Conservation (phyloP, 345 rosid species). For the Aethionema arabicum region DNA sequence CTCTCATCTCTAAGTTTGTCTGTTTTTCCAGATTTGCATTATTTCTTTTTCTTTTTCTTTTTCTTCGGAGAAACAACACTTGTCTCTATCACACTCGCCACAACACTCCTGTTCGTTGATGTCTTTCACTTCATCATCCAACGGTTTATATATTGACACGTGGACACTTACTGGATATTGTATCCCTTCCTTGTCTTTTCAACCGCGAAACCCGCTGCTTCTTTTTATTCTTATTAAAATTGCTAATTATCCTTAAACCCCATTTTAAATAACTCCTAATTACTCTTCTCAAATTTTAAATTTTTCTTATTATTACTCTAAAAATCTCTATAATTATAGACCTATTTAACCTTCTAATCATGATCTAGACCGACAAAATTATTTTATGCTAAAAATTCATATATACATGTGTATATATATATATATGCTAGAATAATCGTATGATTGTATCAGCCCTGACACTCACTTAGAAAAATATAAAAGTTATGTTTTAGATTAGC, state of each 20-base stretch:
- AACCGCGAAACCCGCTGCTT: conserved; percentile 49
- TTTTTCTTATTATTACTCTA: conserved; percentile 25
- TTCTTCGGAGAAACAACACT: not conserved
- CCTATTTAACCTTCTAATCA: conserved; percentile 32
- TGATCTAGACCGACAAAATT: conserved; percentile 21
- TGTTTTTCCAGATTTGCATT: conserved; percentile 33
- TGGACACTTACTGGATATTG: conserved; percentile 19
- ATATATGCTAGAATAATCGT: not conserved
- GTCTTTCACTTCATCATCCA: conserved; percentile 32
- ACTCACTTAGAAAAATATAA: too few relatives aligned
- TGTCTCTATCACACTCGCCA: conserved; percentile 5
- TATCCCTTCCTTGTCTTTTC: conserved; percentile 32
- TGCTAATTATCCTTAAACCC: not conserved
- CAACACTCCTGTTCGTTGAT: conserved; percentile 16
- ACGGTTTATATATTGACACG: conserved; percentile 34
- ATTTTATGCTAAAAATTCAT: conserved; percentile 23
- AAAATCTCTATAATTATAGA: conserved; percentile 21
- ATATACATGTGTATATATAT: not conserved
- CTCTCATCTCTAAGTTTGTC: conserved; percentile 35
- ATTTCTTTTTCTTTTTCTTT: not conserved
- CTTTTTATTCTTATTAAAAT: not conserved
- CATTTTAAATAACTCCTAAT: not conserved
- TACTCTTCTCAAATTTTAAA: conserved; percentile 1
- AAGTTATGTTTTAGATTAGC: too few relatives aligned
- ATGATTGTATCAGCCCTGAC: not conserved